Percentiles rank a stretch among this genome's conserved stretches.
phyloP scores from a whole-genome alignment of 495 filamentous ascomycete genomes.

The Poronia punctata region DNA sequence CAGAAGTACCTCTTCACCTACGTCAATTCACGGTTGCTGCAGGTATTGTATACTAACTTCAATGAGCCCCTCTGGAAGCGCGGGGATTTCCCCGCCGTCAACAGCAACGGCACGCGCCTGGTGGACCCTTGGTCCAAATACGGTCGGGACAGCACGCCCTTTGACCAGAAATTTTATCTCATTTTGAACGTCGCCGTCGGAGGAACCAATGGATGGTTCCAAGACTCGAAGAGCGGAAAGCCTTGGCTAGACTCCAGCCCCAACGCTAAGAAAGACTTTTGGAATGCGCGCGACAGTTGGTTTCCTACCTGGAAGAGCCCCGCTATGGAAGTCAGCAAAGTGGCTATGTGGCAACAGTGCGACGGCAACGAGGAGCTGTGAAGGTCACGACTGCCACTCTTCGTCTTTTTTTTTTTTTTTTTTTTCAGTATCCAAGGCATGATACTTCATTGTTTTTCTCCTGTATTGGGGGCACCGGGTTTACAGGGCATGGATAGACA shows the following conservation, averaged over 20 bases:
- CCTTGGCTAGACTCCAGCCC: slow-evolving; percentile 68
- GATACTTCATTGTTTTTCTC: no score
- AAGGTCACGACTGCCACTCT: background rate
- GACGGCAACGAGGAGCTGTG: slow-evolving; percentile 45
- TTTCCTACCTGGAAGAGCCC: slow-evolving; percentile 66
- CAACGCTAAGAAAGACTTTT: slow-evolving; percentile 67
- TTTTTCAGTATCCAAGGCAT: background rate
- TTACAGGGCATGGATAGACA: no score
- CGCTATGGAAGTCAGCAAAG: slow-evolving; percentile 63
- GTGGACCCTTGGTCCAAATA: slow-evolving; percentile 62
- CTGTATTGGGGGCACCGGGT: no score
- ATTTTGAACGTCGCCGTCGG: slow-evolving; percentile 80
- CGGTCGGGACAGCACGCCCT: slow-evolving; percentile 58
- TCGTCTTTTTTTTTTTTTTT: slow-evolving; percentile 1
- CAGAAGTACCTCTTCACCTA: slow-evolving; percentile 86
- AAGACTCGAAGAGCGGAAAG: slow-evolving; percentile 62
- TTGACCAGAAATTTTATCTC: slow-evolving; percentile 75
- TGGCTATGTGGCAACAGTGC: slow-evolving; percentile 76
- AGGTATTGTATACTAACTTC: slow-evolving; percentile 75
- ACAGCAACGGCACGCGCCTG: slow-evolving; percentile 62
- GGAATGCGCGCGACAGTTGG: slow-evolving; percentile 60
- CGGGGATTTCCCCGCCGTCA: slow-evolving; percentile 64
- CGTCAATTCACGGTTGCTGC: slow-evolving; percentile 69
- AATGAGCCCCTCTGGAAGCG: slow-evolving; percentile 62
- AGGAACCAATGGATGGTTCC: slow-evolving; percentile 78